Base-by-base conservation (phyloP, 306 rosid genomes). In the Malus sylvestris region DNA sequence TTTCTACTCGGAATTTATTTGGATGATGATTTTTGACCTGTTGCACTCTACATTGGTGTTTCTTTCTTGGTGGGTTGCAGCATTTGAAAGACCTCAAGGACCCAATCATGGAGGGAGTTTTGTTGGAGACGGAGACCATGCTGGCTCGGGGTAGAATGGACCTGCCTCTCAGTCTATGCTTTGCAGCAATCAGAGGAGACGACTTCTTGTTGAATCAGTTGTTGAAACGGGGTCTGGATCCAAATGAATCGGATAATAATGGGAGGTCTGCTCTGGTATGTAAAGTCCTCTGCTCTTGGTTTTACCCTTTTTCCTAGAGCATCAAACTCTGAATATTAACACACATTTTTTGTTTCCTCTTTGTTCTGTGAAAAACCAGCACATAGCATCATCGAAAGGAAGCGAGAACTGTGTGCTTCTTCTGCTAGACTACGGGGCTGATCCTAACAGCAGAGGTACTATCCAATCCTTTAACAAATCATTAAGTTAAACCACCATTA, bases 191-290 rank as follows among this genome's bases (percentile, higher is more conserved):
- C 53, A 87, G 96, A 74, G 98, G 97, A 64, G 96, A 95, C 83
- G 96, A 92, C 77, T 84, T 83, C n/a, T 70, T 95, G 83, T 53
- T 95, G 80, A 87, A 92, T 67, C 91, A 88, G 72, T 82, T 95
- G 83, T 79, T 95, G 79, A 95, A 87, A 77, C 83, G 87, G 10
- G 96, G 96, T 12, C 67, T 88, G 44, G 92, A 92, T 83, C 88
- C 93, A 67, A 92, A 92, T 77, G 99, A 95, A 80, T 83, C 91
- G 0, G 96, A 95, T 84, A 88, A 82, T 79, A 87, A 76, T 64
- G 93, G 97, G 46, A 87, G 88, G 76, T 89, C 99, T 65, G 92
- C 97, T 74, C 84, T 95, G 91, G 99, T 95, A 52, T 55, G 92
- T 76, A 51, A 69, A 49, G 33, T 65, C 53, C 68, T 76, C 35